Evolutionary conservation across 306 rosid genomes (phyloP).

Genomic region (Cucurbita ficifolia): DNA sequence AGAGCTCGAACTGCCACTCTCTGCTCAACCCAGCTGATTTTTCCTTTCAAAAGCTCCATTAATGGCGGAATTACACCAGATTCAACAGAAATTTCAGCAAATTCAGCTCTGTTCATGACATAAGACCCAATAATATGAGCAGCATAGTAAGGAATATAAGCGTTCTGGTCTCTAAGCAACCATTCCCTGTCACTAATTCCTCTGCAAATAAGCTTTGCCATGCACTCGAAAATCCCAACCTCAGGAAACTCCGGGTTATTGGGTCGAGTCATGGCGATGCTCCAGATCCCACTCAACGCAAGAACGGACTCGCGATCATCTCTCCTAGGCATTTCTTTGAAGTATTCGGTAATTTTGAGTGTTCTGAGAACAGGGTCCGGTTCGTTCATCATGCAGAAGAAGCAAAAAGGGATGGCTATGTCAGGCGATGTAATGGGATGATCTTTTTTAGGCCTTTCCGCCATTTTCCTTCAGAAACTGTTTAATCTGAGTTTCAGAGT

Average conservation of each 20-base stretch:
- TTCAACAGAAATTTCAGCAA: constrained; percentile 31
- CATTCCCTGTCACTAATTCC: constrained; percentile 29
- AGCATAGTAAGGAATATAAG: constrained; percentile 58
- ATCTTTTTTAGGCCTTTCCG: background rate
- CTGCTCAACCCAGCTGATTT: constrained; percentile 59
- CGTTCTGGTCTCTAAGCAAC: constrained; percentile 39
- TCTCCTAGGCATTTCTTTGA: constrained; percentile 33
- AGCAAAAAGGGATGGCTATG: constrained; percentile 27
- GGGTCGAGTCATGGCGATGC: constrained; percentile 40
- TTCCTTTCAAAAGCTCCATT: constrained; percentile 41
- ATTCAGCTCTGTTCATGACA: constrained; percentile 32
- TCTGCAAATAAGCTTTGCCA: constrained; percentile 42
- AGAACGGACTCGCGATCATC: constrained; percentile 37
- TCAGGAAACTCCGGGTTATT: constrained; percentile 48
- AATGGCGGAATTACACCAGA: constrained; percentile 37
- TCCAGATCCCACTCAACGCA: constrained; percentile 40
- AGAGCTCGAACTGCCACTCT: constrained; percentile 60
- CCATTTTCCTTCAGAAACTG: constrained; percentile 7
- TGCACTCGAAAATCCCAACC: constrained; percentile 47
- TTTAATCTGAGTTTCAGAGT: constrained; percentile 28
- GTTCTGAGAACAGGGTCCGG: constrained; percentile 23
- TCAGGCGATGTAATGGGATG: constrained; percentile 1
- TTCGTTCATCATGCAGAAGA: constrained; percentile 52
- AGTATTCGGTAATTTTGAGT: constrained; percentile 22
- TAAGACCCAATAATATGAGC: constrained; percentile 63